A percentile compares a stretch with the other conserved stretches of the same genome.
phyloP scores from a whole-genome alignment of 2,329 filamentous ascomycete genomes.

The Nigrospora sphaerica region DNA sequence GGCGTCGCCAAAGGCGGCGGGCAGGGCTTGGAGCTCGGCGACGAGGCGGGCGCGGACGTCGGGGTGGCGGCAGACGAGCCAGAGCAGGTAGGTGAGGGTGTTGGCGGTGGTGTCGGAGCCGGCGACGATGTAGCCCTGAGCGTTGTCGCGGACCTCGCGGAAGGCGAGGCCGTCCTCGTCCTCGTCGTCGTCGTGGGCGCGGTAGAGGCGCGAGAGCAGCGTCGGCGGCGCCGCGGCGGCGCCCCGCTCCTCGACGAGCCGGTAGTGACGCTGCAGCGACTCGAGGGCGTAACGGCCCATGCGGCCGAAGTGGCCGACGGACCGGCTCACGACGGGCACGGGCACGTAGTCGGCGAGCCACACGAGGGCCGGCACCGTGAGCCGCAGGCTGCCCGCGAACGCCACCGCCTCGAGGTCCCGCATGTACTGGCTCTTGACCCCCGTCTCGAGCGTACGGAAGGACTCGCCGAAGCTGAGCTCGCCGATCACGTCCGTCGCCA shows the following conservation, averaged over 20 bases:
- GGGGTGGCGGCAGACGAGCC: constrained; percentile 25
- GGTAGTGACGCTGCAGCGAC: constrained; percentile 20
- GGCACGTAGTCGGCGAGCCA: constrained; percentile 13
- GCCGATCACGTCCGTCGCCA: constrained; percentile 47
- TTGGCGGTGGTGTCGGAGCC: constrained; percentile 45
- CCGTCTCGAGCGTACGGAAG: constrained; percentile 37
- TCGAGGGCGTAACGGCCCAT: constrained; percentile 17
- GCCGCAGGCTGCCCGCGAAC: constrained; percentile 12
- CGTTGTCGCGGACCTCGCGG: constrained; percentile 30
- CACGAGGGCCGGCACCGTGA: constrained; percentile 20
- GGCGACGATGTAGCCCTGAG: constrained; percentile 27
- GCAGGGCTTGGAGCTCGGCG: constrained; percentile 25
- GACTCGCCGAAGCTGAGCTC: constrained; percentile 49
- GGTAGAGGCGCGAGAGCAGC: constrained; percentile 28
- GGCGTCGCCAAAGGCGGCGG: constrained; percentile 19
- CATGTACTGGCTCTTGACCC: constrained; percentile 33
- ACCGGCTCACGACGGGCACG: constrained; percentile 13
- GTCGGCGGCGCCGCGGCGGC: constrained; percentile 17
- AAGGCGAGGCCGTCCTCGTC: constrained; percentile 10
- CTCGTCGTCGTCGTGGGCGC: constrained; percentile 5
- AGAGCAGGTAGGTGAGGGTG: constrained; percentile 40
- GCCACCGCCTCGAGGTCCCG: constrained; percentile 25
- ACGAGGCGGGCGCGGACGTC: constrained; percentile 22
- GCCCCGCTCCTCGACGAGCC: constrained; percentile 9
- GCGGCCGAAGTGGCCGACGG: constrained; percentile 5